Conservation (phyloP, 139 green algal species). For the Nannochloris sp. region DNA sequence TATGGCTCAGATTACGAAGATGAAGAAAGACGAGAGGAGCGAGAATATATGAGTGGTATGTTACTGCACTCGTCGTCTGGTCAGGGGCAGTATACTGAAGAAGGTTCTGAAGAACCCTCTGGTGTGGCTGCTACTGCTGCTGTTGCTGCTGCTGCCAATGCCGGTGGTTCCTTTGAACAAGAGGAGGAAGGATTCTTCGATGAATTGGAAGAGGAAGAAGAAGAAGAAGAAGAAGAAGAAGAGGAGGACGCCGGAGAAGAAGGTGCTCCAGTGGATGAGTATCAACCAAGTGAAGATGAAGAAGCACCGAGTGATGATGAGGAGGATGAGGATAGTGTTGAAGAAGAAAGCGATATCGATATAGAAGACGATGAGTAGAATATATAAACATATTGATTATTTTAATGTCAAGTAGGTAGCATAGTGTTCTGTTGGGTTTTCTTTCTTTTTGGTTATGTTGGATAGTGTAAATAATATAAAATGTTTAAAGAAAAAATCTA, state of each 20-base stretch:
- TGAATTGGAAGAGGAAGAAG: not conserved
- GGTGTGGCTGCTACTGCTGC: not conserved
- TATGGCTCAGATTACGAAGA: conserved; percentile 20
- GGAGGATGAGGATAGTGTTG: not conserved
- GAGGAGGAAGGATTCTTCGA: not conserved
- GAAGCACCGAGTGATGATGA: not conserved
- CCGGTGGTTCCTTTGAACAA: no score
- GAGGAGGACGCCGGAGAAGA: not conserved
- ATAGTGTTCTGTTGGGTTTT: no score
- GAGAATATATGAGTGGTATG: conserved; percentile 3
- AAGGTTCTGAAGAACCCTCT: not conserved
- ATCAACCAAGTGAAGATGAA: not conserved
- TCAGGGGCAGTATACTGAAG: no score
- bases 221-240: not conserved
- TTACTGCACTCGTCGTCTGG: not conserved
- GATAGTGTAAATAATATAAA: no score
- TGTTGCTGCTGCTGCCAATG: no score
- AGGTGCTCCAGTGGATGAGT: not conserved
- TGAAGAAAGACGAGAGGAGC: conserved; percentile 14
- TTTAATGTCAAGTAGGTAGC: not conserved
- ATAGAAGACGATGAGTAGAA: no score
- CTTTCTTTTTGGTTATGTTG: no score
- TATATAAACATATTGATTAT: not conserved
- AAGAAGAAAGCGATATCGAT: not conserved
- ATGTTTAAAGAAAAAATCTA: no score